Evolutionary conservation across 2,329 filamentous ascomycete species (phyloP), one percentile per base, ranked within the genome.

Genomic region (Penicillium capsulatum): DNA sequence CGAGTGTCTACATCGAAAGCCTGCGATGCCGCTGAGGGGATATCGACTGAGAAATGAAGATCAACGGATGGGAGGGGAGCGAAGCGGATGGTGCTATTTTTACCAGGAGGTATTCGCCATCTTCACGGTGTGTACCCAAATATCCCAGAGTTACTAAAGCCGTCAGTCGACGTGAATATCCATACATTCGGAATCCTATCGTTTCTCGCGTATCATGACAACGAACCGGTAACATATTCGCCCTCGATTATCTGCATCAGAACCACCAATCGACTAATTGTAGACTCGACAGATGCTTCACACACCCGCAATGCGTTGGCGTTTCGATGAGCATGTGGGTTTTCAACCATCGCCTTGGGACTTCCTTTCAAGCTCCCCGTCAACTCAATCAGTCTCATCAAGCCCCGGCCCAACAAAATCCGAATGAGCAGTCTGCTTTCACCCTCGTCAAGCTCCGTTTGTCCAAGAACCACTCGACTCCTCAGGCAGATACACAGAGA

Each of bases 391-490:
- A 60, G 41, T 17, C 34, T 47, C 31, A 53, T 45, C 24, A 54
- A 40, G 35, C 39, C 51, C 13, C 53, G 49, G 3, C 39, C 45
- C 4, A 60, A 34, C 3, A 60, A 41, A 16, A 51, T 55, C 7
- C 47, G 47, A 13, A 59, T 50, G 17, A 60, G 38, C 9, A 59
- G 13, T 8, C 30, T 38, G 1, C 47, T 35, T 29, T 59, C 56
- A 8, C 46, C 45, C 4, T 57, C 55, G 16, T 60, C 51, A 2
- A 60, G 41, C 28, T 60, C 54, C 15, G 48, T 57, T 34, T 55
- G 42, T 0, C 57, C 57, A 3, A 60, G 43, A 14, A 48, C 45
- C 6, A 51, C 47, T 31, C 54, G 54, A 34, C 53, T 59, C 17
- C 48, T 45, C 14, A 60, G 43, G 20, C 56, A 60, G 17, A 60